Percentiles rank a stretch among this genome's conserved stretches.
These are phyloP conservation scores for Alternaria tenuissima DNA, from an alignment of 2,329 filamentous ascomycete species.

Conservation along the genomic window DNA sequence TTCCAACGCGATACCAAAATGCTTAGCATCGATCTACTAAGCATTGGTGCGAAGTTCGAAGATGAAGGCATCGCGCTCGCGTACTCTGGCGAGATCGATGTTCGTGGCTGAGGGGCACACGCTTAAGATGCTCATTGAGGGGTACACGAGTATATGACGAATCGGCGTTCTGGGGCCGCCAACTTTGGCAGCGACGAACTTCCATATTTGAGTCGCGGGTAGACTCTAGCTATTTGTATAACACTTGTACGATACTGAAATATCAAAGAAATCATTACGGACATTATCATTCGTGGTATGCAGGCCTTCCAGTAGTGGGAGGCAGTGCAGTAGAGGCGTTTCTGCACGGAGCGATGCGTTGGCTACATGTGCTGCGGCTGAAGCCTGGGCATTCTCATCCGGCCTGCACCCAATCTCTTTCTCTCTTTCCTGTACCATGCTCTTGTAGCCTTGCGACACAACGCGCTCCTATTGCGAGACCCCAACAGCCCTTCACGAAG, in stretches of 20 bases:
- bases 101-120: constrained; percentile 11
- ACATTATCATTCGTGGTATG: background rate
- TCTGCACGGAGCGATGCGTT: background rate
- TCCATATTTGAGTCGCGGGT: background rate
- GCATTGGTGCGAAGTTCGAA: constrained; percentile 11
- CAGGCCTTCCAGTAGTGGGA: background rate
- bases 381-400: background rate
- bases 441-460: background rate
- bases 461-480: background rate
- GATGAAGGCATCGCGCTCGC: background rate
- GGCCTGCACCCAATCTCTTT: background rate
- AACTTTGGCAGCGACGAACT: fast-evolving
- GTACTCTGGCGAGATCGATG: constrained; percentile 16
- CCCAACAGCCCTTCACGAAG: background rate
- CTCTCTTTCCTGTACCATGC: background rate
- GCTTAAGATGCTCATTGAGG: background rate
- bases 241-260: background rate
- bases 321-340: background rate
- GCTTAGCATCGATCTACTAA: constrained; percentile 7
- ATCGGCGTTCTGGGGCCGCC: too few relatives aligned
- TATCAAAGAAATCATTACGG: too few relatives aligned
- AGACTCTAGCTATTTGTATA: background rate
- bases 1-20: constrained; percentile 1
- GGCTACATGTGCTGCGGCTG: background rate
- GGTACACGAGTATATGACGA: background rate